phyloP scores from a whole-genome alignment of 106 monocot genomes.

The Dendrobium nobile region DNA sequence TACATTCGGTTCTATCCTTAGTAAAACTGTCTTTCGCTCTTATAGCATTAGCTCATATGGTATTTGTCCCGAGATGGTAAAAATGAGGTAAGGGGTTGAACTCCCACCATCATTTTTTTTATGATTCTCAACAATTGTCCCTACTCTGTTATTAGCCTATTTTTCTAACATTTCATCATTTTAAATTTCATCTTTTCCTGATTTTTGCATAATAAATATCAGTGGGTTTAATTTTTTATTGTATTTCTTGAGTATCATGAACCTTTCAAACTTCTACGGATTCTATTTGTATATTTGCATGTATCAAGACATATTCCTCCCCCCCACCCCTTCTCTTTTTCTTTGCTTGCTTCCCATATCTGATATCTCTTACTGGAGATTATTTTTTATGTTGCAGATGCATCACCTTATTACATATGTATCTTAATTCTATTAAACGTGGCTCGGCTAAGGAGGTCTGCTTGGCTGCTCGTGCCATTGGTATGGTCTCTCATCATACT shows the following conservation, averaged over 20 bases:
- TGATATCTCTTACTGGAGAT: background rate
- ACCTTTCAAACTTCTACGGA: background rate
- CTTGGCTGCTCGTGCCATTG: conserved; percentile 84
- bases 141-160: background rate
- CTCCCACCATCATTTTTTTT: too few relatives aligned
- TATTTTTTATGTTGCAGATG: conserved; percentile 28
- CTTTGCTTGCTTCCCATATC: background rate
- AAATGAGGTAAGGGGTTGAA: too few relatives aligned
- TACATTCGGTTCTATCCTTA: background rate
- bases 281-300: background rate
- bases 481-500: conserved; percentile 18
- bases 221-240: background rate
- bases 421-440: conserved; percentile 58
- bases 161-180: background rate
- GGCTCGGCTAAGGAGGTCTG: conserved; percentile 75
- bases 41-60: too few relatives aligned
- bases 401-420: conserved; percentile 63
- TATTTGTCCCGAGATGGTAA: too few relatives aligned
- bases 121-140: background rate
- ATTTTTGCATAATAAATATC: background rate
- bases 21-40: too few relatives aligned
- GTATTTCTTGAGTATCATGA: background rate
- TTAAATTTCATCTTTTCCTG: background rate
- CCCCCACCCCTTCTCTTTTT: background rate
- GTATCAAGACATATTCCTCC: background rate